Evolutionary conservation across 2,329 filamentous ascomycete species (phyloP).

Genomic region (Daldinia sp.): DNA sequence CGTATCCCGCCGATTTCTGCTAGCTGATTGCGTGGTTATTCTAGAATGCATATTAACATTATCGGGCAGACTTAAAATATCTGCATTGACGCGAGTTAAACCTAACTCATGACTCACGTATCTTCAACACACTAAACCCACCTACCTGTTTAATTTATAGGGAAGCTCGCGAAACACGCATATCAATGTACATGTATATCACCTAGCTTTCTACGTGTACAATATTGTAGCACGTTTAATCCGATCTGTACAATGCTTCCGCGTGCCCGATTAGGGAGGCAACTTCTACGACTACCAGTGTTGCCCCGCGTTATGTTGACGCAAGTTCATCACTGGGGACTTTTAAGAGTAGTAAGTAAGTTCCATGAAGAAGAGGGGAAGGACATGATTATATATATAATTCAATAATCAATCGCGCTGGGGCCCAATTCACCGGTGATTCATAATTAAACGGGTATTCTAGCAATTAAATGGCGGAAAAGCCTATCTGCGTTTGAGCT

Average conservation of each 20-base stretch:
- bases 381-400: too few relatives aligned
- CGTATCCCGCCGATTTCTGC: background rate
- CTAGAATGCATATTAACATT: background rate
- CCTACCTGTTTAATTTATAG: background rate
- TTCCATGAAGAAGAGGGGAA: background rate
- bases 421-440: background rate
- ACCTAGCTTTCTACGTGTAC: background rate
- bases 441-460: background rate
- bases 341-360: background rate
- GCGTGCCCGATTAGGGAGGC: background rate
- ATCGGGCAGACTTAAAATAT: background rate
- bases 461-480: background rate
- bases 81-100: background rate
- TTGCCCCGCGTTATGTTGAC: slow-evolving; percentile 1
- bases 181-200: slow-evolving; percentile 16
- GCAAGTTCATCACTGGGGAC: background rate
- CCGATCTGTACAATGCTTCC: background rate
- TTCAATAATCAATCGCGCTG: background rate
- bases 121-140: background rate
- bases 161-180: slow-evolving; percentile 5
- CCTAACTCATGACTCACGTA: background rate
- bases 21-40: background rate
- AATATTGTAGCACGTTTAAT: slow-evolving; percentile 6
- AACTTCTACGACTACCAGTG: background rate
- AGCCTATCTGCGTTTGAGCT: background rate